phyloP scores from a whole-genome alignment of 2,329 filamentous ascomycete genomes.

The Hirsutella rhossiliensis region DNA sequence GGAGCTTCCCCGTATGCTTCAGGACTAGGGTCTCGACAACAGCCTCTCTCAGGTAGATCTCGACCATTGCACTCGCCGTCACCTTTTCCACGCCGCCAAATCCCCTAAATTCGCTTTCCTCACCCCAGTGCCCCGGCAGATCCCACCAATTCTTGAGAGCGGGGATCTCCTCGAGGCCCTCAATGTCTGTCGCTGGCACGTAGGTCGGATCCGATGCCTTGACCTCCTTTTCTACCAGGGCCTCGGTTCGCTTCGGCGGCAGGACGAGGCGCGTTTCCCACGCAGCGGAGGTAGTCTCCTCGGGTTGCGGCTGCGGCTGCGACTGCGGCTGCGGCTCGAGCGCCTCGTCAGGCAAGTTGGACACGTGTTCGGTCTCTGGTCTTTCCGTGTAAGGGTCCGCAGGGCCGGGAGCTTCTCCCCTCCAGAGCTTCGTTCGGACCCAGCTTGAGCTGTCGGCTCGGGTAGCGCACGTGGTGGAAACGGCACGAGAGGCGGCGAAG shows the following conservation, averaged over 20 bases:
- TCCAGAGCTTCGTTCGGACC: constrained; percentile 27
- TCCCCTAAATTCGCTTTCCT: constrained; percentile 28
- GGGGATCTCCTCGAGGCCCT: constrained; percentile 34
- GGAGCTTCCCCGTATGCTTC: constrained; percentile 16
- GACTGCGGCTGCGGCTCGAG: constrained; percentile 6
- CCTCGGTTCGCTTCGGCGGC: constrained; percentile 21
- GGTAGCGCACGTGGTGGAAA: constrained; percentile 22
- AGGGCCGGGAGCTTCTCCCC: constrained; percentile 23
- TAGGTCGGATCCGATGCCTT: constrained; percentile 25
- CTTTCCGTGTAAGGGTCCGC: constrained; percentile 26
- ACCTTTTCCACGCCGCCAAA: constrained; percentile 30
- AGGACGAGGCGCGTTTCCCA: constrained; percentile 18
- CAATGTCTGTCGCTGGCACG: constrained; percentile 30
- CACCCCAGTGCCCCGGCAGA: constrained; percentile 36
- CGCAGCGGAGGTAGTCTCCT: constrained; percentile 11
- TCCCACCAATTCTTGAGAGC: constrained; percentile 42
- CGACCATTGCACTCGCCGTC: constrained; percentile 30
- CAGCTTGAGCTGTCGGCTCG: constrained; percentile 22
- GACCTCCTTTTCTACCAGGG: constrained; percentile 18
- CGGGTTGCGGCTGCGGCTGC: neutral
- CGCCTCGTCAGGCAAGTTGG: constrained; percentile 20
- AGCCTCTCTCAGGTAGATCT: constrained; percentile 36
- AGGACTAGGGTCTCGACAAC: constrained; percentile 39
- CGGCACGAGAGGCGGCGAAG: constrained; percentile 13
- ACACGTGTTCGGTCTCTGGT: constrained; percentile 12